Base-by-base conservation (phyloP, 164 flowering plant species). In the Chloranthus sessilifolius region DNA sequence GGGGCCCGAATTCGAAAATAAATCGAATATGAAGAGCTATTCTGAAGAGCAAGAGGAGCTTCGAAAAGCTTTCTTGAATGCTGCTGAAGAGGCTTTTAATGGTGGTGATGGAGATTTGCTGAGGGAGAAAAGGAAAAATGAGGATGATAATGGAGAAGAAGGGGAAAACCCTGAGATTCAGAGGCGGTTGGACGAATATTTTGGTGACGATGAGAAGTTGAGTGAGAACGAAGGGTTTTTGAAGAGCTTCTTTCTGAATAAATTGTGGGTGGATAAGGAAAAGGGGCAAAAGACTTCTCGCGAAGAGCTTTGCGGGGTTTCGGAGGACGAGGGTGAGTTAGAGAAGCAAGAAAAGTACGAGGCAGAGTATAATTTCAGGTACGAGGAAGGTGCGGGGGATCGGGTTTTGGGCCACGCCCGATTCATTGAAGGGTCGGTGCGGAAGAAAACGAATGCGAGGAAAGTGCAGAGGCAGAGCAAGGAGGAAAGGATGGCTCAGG, bases 371-470 rank as follows among this genome's bases (percentile, higher is more conserved):
- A 80, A 79, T 59, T 88, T 71, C 46, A 61, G 94, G 58, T 65
- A 52, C 41, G 87, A 92, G 65, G 98, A 91, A 73, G 72, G 67
- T 60, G 77, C 68, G 0, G 88, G 82, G 4, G 98, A 91, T 53
- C 45, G 81, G 43, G 73, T 91, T 27, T 25, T 75, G 74, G 89
- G 92, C 20, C 85, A 82, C 56, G 46, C 92, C 0, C 61, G 98
- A 37, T 43, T 52, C 6, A 67, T 78, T 3, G 90, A 81, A 44
- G 98, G 86, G 1, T 74, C 96, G 0, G 95, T 88, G 46, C 76
- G 98, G 78, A 88, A 85, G 81, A 82, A 74, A 66, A 47, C 31
- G 1, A 88, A 68, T 64, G 65, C 87, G 0, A 69, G 95, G 67
- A 78, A 80, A 55, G 51, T 34, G 52, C 91, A 88, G 62, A 71